Conservation (phyloP, 352 stramenopile species). For the Phytophthora pistaciae region DNA sequence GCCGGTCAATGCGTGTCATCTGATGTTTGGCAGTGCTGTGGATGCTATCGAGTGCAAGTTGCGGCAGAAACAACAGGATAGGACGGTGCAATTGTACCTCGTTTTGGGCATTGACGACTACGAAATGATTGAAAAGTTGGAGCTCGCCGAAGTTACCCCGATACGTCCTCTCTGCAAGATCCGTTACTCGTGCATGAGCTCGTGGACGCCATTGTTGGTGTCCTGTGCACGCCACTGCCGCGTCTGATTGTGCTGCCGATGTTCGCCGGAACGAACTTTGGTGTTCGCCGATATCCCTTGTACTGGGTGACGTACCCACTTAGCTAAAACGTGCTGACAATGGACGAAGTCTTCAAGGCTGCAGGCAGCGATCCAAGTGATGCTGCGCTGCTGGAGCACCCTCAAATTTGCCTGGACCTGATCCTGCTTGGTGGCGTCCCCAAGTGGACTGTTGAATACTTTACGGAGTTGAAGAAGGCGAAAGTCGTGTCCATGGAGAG, state of each 20-base stretch:
- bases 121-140: not conserved
- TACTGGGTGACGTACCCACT: not conserved
- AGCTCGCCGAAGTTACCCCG: not conserved
- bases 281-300: not conserved
- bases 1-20: not conserved
- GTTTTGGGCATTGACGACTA: not conserved
- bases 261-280: not conserved
- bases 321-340: not conserved
- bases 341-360: not conserved
- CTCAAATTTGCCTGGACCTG: not conserved
- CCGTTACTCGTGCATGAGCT: not conserved
- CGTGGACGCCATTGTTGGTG: not conserved
- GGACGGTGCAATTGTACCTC: not conserved
- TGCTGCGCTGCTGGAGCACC: not conserved
- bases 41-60: constrained; percentile 6
- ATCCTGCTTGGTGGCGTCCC: not conserved
- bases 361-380: not conserved
- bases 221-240: not conserved
- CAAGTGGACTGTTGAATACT: not conserved
- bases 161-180: not conserved
- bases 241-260: not conserved
- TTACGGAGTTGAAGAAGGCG: not conserved
- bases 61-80: constrained; percentile 2
- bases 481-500: too few relatives aligned
- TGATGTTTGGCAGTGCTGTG: not conserved